These are phyloP conservation scores for Tetrapisispora nanseiensis DNA, from an alignment of 805 yeast species.

Conservation along the genomic window DNA sequence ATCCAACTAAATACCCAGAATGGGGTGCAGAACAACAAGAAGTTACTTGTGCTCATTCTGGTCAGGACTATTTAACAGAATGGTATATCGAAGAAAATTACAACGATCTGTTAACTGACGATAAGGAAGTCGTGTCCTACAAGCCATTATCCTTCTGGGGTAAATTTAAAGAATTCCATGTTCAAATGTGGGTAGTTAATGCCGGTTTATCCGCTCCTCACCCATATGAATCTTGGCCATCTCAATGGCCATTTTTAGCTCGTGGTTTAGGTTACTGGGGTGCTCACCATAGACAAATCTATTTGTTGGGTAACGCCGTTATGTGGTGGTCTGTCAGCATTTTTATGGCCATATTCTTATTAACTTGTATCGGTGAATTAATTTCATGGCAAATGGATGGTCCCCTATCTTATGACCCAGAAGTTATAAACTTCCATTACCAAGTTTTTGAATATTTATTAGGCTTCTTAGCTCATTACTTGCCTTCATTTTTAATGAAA, in stretches of 20 bases:
- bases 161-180: constrained; percentile 57
- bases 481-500: constrained; percentile 78
- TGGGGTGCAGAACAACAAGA: constrained; percentile 85
- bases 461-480: constrained; percentile 66
- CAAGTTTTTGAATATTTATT: constrained; percentile 51
- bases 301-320: constrained; percentile 69
- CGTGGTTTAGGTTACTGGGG: constrained; percentile 81
- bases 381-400: constrained; percentile 60
- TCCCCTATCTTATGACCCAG: constrained; percentile 39
- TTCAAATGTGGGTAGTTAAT: constrained; percentile 71
- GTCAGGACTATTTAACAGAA: constrained; percentile 46
- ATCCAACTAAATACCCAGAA: constrained; percentile 61
- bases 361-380: constrained; percentile 36
- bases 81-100: constrained; percentile 71
- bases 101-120: constrained; percentile 37
- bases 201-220: constrained; percentile 60
- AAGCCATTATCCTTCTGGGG: constrained; percentile 42
- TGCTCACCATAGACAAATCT: constrained; percentile 44
- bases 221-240: constrained; percentile 61
- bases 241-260: constrained; percentile 60
- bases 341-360: constrained; percentile 39
- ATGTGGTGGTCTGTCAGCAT: constrained; percentile 66
- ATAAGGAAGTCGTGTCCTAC: constrained; percentile 44
- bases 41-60: constrained; percentile 70
- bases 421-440: constrained; percentile 53